Base-by-base conservation (phyloP, 179 eudicot species). In the Heliamphora pulchella region DNA sequence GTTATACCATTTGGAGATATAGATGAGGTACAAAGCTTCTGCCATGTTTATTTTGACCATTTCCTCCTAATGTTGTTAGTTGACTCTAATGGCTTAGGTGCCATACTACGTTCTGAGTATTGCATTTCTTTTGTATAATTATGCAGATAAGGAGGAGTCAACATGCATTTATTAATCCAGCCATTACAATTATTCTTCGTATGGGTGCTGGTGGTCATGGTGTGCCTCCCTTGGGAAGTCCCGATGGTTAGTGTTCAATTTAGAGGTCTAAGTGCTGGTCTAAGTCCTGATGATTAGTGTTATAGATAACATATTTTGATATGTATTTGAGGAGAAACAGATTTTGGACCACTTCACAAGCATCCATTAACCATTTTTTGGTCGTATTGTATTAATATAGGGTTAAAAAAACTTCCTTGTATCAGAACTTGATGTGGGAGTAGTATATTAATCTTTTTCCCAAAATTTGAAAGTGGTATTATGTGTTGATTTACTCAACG, bases 191-290 rank as follows among this genome's bases (percentile, higher is more conserved):
- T 68, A 85, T 95, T 75, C 94, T 95, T 79, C 93, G 97, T 73
- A 88, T 87, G 88, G 98, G 98, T 87, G 97, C 98, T 80, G 98
- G 97, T 51, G 98, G 98, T 69, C 92, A 90, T 87, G 98, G 98
- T 74, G 98, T 93, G 74, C 98, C 98, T 61, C 98, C 98, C 80
- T 84, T 95, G 85, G 97, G 97, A 83, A 95, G 91, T 84, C 89
- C 91, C 74, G 98, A 93, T 82, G 98, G 98, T 95, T 68, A 86
- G 94, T 88, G 57, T 73, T 79, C 66, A 39, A 48, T 72, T 73
- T 41, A 41, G 68, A 46, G 61, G 9, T 22, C 18, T 8, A 48
- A 17, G 14, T 22, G 62, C 55, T 47, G 73, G 5, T 31, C 31
- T 31, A 31, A 31, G 31, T 31, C 31, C 31, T 31, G 31, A 31